Percentiles rank a stretch among this genome's conserved stretches.
Conservation (phyloP, 768 basidiomycete species). For the Lyophyllum shimeji region DNA sequence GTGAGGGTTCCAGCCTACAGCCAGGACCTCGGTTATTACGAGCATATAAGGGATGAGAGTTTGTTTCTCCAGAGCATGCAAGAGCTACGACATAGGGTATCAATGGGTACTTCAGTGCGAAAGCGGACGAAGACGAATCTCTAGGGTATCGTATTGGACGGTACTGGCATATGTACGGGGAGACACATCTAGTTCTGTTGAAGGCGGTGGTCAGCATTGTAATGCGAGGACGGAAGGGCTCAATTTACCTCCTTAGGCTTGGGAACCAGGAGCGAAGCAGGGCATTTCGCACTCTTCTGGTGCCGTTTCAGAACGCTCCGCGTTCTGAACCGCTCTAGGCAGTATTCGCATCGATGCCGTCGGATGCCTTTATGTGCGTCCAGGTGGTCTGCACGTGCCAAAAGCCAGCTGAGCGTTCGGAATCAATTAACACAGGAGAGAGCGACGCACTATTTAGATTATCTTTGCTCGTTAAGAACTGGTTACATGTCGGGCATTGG, state of each 20-base stretch:
- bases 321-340: slow-evolving; percentile 17
- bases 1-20: no score
- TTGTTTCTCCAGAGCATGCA: neutral
- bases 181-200: neutral
- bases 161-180: no score
- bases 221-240: no score
- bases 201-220: neutral
- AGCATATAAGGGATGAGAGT: neutral
- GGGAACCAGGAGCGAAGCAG: neutral
- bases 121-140: neutral
- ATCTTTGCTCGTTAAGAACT: slow-evolving; percentile 16
- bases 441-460: slow-evolving; percentile 16
- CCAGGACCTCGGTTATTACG: no score
- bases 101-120: neutral
- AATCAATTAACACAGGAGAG: neutral
- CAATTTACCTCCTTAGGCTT: slow-evolving; percentile 5
- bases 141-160: neutral
- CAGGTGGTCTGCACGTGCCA: slow-evolving; percentile 10
- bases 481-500: slow-evolving; percentile 6
- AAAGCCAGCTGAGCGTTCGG: neutral
- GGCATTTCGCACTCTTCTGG: slow-evolving; percentile 18
- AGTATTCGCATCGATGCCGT: slow-evolving; percentile 13
- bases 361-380: slow-evolving; percentile 16
- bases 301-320: slow-evolving; percentile 20
- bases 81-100: neutral